Conservation (phyloP, 2,329 filamentous ascomycete genomes). For the Trichoderma asperellum region DNA sequence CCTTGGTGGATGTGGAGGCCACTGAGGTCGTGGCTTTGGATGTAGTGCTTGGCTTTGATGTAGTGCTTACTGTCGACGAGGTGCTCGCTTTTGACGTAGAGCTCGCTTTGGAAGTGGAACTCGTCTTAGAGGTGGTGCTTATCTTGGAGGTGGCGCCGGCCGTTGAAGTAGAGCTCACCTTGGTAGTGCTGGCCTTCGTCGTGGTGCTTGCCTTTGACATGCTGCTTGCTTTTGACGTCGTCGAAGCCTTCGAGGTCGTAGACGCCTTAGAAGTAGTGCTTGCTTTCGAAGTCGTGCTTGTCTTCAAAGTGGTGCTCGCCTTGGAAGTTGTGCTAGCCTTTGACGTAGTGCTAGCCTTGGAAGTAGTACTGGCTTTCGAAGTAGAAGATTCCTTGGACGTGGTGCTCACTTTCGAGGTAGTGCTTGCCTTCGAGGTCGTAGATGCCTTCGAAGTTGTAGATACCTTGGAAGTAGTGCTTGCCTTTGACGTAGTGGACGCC, state of each 20-base stretch:
- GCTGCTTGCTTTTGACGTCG: not conserved
- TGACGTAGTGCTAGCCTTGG: not conserved
- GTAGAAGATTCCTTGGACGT: not conserved
- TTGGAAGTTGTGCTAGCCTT: not conserved
- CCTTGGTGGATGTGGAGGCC: not conserved
- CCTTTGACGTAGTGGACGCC: not conserved
- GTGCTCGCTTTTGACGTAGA: constrained; percentile 21
- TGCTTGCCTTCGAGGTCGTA: not conserved
- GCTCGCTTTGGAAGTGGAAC: not conserved
- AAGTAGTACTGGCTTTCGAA: not conserved
- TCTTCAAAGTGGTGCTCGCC: not conserved
- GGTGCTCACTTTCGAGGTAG: not conserved
- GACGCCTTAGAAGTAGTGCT: not conserved
- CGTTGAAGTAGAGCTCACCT: constrained; percentile 5
- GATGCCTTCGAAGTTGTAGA: not conserved
- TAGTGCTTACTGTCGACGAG: not conserved
- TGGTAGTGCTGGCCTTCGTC: not conserved
- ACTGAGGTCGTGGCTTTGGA: constrained; percentile 10
- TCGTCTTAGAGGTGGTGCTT: not conserved
- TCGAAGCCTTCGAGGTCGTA: not conserved
- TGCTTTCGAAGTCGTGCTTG: not conserved
- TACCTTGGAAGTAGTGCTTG: constrained; percentile 8
- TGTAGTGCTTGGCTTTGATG: not conserved
- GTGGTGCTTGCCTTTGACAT: not conserved
- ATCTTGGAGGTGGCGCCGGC: constrained; percentile 3